Base-by-base conservation (phyloP, 2,329 filamentous ascomycete species). In the Epichloe uncinata region DNA sequence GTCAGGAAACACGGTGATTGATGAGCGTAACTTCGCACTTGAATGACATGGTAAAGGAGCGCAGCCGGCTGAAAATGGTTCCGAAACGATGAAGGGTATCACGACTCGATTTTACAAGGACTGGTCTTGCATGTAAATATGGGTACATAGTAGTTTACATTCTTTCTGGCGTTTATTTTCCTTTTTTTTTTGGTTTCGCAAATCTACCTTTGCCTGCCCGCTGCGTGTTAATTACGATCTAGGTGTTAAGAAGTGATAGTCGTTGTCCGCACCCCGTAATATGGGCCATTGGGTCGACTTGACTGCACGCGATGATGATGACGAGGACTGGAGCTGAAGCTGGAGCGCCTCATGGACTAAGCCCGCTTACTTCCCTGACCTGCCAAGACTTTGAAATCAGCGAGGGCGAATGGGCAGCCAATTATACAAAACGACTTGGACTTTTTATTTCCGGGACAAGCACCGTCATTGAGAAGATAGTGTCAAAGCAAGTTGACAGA, bases 1-100 rank as follows among this genome's bases (percentile, higher is more conserved):
- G 45, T 65, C 66, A 12, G 68, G 68, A 1, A 62, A 67, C 52
- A 70, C 68, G 12, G 66, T 64, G 11, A 61, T 69, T 53, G 66
- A 69, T 45, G 64, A 67, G 42, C 61, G 66, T 35, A 68, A 62
- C 54, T 67, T 67, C 56, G 53, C 53, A n/a, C 50, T 59, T 40
- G 51, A 30, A 22, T 49, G 37, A 48, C 4, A 18, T 26, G n/a
- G n/a, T n/a, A n/a, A n/a, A n/a, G n/a, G n/a, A n/a, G n/a, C n/a
- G n/a, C n/a, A n/a, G n/a, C n/a, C 20, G 44, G 20, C 33, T 36
- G 38, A 42, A 26, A n/a, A 40, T 5, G 26, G 16, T 20, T 15
- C 18, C 13, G 20, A 45, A 12, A 40, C 16, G 33, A 5, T 20
- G 45, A 37, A 34, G 13, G 20, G 15, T 7, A 34, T 34, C 43